phyloP scores from a whole-genome alignment of 1,284 basidiomycete species.

The Austroboletus sp. region DNA sequence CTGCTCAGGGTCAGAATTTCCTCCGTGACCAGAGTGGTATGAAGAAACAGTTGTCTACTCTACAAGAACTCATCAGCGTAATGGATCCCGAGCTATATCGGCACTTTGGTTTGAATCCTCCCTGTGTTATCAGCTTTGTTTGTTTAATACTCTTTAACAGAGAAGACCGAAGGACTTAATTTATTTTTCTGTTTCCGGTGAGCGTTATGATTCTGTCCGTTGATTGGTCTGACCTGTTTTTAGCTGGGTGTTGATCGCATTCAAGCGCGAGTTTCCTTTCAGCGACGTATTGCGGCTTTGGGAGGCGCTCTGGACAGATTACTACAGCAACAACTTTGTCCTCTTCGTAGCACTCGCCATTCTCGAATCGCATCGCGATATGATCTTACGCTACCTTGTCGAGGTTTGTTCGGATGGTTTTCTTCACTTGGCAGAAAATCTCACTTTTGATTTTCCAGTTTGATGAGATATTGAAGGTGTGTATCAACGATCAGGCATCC shows the following conservation, averaged over 20 bases:
- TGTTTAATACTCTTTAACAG: slow-evolving; percentile 36
- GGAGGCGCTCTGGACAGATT: slow-evolving; percentile 95
- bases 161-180: slow-evolving; percentile 86
- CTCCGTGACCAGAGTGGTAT: slow-evolving; percentile 95
- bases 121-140: not conserved
- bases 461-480: slow-evolving; percentile 79
- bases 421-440: not conserved
- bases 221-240: not conserved
- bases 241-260: slow-evolving; percentile 82
- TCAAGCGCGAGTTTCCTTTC: slow-evolving; percentile 94
- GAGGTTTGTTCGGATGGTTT: slow-evolving; percentile 51
- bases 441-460: slow-evolving; percentile 42
- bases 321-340: slow-evolving; percentile 83
- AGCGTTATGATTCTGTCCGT: slow-evolving; percentile 11
- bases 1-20: slow-evolving; percentile 83
- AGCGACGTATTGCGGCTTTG: slow-evolving; percentile 83
- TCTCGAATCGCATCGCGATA: slow-evolving; percentile 87
- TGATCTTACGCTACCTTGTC: slow-evolving; percentile 87
- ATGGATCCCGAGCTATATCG: slow-evolving; percentile 93
- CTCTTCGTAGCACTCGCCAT: slow-evolving; percentile 92
- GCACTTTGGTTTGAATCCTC: slow-evolving; percentile 57
- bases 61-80: slow-evolving; percentile 84
- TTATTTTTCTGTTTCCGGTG: slow-evolving; percentile 97
- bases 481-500: slow-evolving; percentile 5
- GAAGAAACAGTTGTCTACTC: slow-evolving; percentile 84